A percentile compares a stretch with the other conserved stretches of the same genome.
phyloP scores from a whole-genome alignment of 495 filamentous ascomycete species.

The Daldinia decipiens region DNA sequence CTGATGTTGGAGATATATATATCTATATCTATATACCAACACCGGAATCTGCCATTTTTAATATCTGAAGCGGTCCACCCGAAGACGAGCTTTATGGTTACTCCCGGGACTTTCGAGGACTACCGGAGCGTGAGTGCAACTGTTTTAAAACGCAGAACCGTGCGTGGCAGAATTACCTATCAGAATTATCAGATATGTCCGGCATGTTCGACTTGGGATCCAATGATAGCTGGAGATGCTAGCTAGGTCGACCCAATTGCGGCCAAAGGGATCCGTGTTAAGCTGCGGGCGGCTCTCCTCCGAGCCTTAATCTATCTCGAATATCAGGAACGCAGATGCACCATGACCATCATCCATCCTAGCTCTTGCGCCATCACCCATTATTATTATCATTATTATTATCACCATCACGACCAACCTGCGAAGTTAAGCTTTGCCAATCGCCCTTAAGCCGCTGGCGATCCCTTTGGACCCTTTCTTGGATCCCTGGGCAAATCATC shows the following conservation, averaged over 20 bases:
- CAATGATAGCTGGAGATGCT: slow-evolving; percentile 14
- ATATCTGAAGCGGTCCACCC: slow-evolving; percentile 24
- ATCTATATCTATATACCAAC: not conserved
- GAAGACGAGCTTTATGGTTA: slow-evolving; percentile 18
- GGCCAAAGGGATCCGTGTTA: slow-evolving; percentile 21
- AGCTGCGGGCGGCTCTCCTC: slow-evolving; percentile 36
- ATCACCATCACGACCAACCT: slow-evolving; percentile 29
- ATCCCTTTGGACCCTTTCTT: slow-evolving; percentile 29
- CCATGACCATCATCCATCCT: slow-evolving; percentile 34
- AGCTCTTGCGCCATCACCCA: slow-evolving; percentile 36
- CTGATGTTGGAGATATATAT: not conserved
- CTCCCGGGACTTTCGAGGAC: slow-evolving; percentile 24
- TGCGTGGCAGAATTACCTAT: slow-evolving; percentile 25
- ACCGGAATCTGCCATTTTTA: slow-evolving; percentile 21
- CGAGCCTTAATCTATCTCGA: slow-evolving; percentile 39
- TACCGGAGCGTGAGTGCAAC: slow-evolving; percentile 17
- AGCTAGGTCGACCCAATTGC: not conserved
- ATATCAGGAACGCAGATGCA: slow-evolving; percentile 40
- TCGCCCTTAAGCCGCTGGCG: slow-evolving; percentile 31
- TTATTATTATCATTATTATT: slow-evolving; percentile 15
- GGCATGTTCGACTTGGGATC: slow-evolving; percentile 20
- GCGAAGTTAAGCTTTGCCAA: slow-evolving; percentile 24
- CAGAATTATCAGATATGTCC: slow-evolving; percentile 9
- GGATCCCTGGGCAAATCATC: slow-evolving; percentile 28
- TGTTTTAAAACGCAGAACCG: slow-evolving; percentile 11